These are phyloP conservation scores for Polychytrium aggregatum DNA, from an alignment of 192 early-diverging fungal genomes.

Conservation along the genomic window DNA sequence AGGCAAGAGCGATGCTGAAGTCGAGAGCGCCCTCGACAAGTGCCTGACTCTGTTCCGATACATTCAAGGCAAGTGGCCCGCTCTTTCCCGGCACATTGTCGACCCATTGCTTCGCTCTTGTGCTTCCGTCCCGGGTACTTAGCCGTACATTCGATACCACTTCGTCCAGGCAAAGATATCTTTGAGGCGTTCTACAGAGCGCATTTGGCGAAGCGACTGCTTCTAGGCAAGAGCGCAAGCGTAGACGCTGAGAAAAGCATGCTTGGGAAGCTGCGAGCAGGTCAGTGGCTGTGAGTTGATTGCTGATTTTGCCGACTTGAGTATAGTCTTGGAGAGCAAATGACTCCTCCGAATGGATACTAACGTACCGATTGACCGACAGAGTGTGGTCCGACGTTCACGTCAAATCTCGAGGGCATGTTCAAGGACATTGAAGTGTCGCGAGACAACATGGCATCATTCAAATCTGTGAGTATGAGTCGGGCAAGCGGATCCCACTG, in stretches of 20 bases:
- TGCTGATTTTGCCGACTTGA: not conserved
- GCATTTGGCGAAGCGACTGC: conserved; percentile 78
- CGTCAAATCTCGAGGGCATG: conserved; percentile 91
- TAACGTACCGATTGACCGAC: too few relatives aligned
- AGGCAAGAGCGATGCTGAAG: conserved; percentile 47
- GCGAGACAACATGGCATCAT: conserved; percentile 50
- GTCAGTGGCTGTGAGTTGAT: conserved; percentile 5
- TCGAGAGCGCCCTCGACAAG: conserved; percentile 58
- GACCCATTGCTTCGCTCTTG: too few relatives aligned
- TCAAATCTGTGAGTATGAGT: too few relatives aligned
- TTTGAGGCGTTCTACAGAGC: conserved; percentile 96
- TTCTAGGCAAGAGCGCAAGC: conserved; percentile 66
- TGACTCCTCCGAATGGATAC: too few relatives aligned
- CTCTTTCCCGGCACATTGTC: too few relatives aligned
- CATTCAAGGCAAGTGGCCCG: conserved; percentile 34
- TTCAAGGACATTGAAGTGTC: conserved; percentile 89
- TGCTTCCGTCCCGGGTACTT: too few relatives aligned
- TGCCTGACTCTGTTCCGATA: conserved; percentile 82
- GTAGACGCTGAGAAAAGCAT: conserved; percentile 82
- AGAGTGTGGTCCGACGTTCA: conserved; percentile 90
- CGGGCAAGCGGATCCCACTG: too few relatives aligned
- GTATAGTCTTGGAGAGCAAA: too few relatives aligned
- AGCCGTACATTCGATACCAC: too few relatives aligned
- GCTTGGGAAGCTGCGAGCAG: conserved; percentile 66
- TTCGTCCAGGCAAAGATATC: conserved; percentile 71